Conservation (phyloP, 1,139 yeast genomes). For the Kodamaea alishanica region DNA sequence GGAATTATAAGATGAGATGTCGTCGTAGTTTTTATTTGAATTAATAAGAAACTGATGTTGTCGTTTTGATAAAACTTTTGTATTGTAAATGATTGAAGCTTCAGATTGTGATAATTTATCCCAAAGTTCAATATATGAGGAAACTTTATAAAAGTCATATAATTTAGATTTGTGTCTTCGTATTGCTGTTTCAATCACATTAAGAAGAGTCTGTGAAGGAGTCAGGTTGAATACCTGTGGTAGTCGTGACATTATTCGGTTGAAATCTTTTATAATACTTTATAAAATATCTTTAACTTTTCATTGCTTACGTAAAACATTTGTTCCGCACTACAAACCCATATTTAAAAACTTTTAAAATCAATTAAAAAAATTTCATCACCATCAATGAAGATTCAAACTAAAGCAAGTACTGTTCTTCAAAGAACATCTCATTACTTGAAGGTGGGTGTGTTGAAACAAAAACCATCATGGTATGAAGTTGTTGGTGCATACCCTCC, state of each 20-base stretch:
- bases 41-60: neutral
- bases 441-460: slow-evolving; percentile 57
- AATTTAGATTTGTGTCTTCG: no score
- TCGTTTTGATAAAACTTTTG: slow-evolving; percentile 3
- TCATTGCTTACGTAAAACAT: no score
- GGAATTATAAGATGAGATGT: slow-evolving; percentile 13
- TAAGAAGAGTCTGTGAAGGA: no score
- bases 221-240: no score
- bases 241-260: no score
- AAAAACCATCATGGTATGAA: slow-evolving; percentile 84
- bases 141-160: no score
- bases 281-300: no score
- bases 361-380: slow-evolving; percentile 6
- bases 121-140: slow-evolving; percentile 1
- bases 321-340: no score
- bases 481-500: slow-evolving; percentile 84
- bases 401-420: slow-evolving; percentile 64
- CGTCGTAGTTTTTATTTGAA: slow-evolving; percentile 3
- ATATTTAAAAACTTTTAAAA: neutral
- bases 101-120: slow-evolving; percentile 4
- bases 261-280: no score
- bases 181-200: no score
- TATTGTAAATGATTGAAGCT: slow-evolving; percentile 5
- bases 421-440: slow-evolving; percentile 74
- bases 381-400: slow-evolving; percentile 59